phyloP scores from a whole-genome alignment of 768 basidiomycete genomes.

The Rhodotorula diobovata region DNA sequence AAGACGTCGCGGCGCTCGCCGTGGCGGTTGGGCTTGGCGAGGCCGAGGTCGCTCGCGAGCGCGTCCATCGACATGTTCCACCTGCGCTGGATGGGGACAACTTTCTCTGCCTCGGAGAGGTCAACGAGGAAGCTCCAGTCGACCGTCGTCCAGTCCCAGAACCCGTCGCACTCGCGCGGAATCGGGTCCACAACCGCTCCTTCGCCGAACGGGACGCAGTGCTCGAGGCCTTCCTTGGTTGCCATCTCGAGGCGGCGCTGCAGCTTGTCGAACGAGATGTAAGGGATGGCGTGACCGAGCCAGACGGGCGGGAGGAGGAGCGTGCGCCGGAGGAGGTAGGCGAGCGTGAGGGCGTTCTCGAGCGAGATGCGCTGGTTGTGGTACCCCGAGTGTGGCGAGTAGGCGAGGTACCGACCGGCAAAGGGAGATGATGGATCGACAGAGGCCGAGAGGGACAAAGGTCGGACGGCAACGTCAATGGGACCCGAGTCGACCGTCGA shows the following conservation, averaged over 20 bases:
- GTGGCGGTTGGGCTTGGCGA: constrained; percentile 22
- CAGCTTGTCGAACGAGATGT: constrained; percentile 57
- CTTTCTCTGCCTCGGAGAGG: constrained; percentile 45
- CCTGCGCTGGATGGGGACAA: constrained; percentile 51
- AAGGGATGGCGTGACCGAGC: constrained; percentile 63
- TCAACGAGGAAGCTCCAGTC: constrained; percentile 70
- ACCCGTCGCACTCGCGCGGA: constrained; percentile 59
- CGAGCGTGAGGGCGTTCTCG: constrained; percentile 74
- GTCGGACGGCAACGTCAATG: constrained; percentile 23
- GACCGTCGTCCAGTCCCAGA: constrained; percentile 60
- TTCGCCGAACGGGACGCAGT: constrained; percentile 44
- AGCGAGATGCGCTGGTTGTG: constrained; percentile 83
- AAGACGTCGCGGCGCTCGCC: constrained; percentile 49
- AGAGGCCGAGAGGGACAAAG: background rate
- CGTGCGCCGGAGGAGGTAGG: constrained; percentile 67
- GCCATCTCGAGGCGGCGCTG: constrained; percentile 52
- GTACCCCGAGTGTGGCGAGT: constrained; percentile 74
- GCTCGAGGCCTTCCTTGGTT: constrained; percentile 47
- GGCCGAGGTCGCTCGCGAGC: constrained; percentile 51
- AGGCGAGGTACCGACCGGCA: constrained; percentile 57
- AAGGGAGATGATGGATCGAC: background rate
- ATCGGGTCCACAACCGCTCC: constrained; percentile 53
- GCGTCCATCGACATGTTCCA: constrained; percentile 56
- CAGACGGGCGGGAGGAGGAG: constrained; percentile 71
- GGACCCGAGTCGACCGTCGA: background rate